A percentile compares a stretch with the other conserved stretches of the same genome.
phyloP scores from a whole-genome alignment of 805 yeast genomes.

The Candida morakotiae region DNA sequence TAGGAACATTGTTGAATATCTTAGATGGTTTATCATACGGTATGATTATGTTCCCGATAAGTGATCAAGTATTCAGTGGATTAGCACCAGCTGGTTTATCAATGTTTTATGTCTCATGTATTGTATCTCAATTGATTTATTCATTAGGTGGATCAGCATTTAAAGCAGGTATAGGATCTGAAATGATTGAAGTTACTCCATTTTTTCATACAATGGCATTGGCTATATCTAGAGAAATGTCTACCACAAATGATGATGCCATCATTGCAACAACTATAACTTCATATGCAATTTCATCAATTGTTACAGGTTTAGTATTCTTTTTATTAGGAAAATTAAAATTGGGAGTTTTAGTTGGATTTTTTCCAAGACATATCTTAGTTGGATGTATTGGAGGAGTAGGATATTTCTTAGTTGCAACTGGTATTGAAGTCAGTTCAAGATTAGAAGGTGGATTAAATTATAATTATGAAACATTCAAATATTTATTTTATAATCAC shows the following conservation, averaged over 20 bases:
- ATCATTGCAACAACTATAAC: constrained; percentile 83
- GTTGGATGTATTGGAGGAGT: constrained; percentile 99
- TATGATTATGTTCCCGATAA: constrained; percentile 93
- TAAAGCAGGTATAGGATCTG: constrained; percentile 90
- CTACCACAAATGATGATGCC: constrained; percentile 44
- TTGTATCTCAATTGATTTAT: constrained; percentile 83
- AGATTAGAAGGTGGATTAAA: constrained; percentile 69
- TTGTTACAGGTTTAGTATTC: constrained; percentile 84
- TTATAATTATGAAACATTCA: constrained; percentile 57
- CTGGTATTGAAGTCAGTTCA: constrained; percentile 91
- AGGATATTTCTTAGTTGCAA: constrained; percentile 84
- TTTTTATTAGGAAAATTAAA: constrained; percentile 70
- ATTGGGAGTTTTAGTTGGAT: constrained; percentile 85
- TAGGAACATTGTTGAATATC: constrained; percentile 82
- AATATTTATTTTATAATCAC: constrained; percentile 41
- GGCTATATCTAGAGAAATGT: constrained; percentile 55
- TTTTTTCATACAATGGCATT: constrained; percentile 95
- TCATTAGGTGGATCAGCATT: constrained; percentile 91
- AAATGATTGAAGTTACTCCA: constrained; percentile 99
- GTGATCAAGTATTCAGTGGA: constrained; percentile 69
- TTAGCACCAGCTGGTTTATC: constrained; percentile 89
- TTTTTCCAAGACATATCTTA: constrained; percentile 92
- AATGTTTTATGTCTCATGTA: constrained; percentile 88
- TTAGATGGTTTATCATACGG: constrained; percentile 95
- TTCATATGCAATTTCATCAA: constrained; percentile 76